Conservation (phyloP, 1,284 basidiomycete genomes). For the Singerocomus inundabilis region DNA sequence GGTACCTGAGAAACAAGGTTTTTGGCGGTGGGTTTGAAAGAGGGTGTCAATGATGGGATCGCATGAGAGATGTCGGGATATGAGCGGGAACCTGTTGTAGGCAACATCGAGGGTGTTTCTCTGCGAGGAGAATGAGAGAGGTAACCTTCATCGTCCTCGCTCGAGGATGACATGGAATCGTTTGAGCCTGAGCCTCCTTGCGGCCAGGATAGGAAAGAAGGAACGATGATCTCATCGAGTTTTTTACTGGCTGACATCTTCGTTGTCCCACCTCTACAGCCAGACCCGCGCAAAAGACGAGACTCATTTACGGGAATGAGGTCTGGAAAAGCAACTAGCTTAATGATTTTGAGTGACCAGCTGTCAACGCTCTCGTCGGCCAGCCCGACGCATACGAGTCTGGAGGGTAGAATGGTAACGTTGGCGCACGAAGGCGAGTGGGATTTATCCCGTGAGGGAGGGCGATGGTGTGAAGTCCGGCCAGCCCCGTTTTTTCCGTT, state of each 20-base stretch:
- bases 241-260: constrained; percentile 11
- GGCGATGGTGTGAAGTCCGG: constrained; percentile 9
- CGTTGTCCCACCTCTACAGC: background rate
- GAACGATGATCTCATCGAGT: constrained; percentile 14
- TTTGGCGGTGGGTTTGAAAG: constrained; percentile 38
- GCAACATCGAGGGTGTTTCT: constrained; percentile 36
- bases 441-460: constrained; percentile 36
- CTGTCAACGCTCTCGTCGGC: constrained; percentile 63
- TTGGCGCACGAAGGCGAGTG: constrained; percentile 47
- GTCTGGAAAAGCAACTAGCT: constrained; percentile 71
- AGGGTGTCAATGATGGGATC: constrained; percentile 22
- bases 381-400: constrained; percentile 57
- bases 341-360: constrained; percentile 73
- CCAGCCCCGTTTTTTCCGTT: constrained; percentile 7
- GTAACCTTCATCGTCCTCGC: constrained; percentile 50
- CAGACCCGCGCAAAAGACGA: constrained; percentile 5
- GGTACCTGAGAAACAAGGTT: constrained; percentile 31
- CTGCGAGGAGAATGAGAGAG: constrained; percentile 52
- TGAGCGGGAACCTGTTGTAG: constrained; percentile 40
- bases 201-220: constrained; percentile 24
- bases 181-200: constrained; percentile 26
- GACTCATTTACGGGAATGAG: constrained; percentile 44
- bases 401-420: constrained; percentile 50
- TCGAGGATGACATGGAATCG: constrained; percentile 30
- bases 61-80: constrained; percentile 40